Evolutionary conservation across 768 basidiomycete genomes (phyloP), one percentile per base, ranked within the genome.

Genomic region (Naganishia onofrii): DNA sequence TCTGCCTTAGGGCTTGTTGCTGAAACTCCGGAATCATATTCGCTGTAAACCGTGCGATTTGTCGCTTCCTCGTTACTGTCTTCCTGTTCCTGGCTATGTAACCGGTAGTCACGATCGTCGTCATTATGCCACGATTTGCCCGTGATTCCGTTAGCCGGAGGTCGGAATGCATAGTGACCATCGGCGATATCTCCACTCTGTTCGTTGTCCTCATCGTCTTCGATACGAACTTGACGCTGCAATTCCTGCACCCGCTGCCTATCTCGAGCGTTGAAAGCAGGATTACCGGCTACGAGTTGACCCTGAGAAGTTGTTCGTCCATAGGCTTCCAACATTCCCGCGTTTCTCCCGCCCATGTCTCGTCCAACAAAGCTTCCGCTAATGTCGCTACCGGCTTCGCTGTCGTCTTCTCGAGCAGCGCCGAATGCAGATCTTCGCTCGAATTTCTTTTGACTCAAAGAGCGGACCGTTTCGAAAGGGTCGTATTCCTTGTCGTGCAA

Each of bases 401-500:
- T 60, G 31, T 63, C 66, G 42, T 66, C 60, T 42, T 66, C 67
- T 15, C 60, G 32, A 12, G 76, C 73, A 23, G 75, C 70, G 23
- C 80, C 80, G 60, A 81, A 81, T 10, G 78, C 80, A n/a, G 73
- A 73, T 28, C 74, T 29, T 42, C 75, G 42, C 70, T 70, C 29
- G 71, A 76, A 56, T 32, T 72, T 60, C 19, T 55, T 36, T 26
- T 77, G 75, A n/a, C 73, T 74, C 38, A 78, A 34, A 19, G 74
- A 72, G 6, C 78, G 70, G 8, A 81, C 77, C 34, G 75, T 75
- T 38, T 69, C 74, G 66, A 81, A 81, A 8, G 80, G 80, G 66
- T 81, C 80, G 71, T 76, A 81, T 58, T 81, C 80, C 36, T 77
- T 78, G 75, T 81, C 80, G 66, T 81, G 80, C 7, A 78, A 52